Percentiles rank a stretch among this genome's conserved stretches.
Evolutionary conservation across 2,329 filamentous ascomycete genomes (phyloP).

Genomic region (Chaetomium globosum): DNA sequence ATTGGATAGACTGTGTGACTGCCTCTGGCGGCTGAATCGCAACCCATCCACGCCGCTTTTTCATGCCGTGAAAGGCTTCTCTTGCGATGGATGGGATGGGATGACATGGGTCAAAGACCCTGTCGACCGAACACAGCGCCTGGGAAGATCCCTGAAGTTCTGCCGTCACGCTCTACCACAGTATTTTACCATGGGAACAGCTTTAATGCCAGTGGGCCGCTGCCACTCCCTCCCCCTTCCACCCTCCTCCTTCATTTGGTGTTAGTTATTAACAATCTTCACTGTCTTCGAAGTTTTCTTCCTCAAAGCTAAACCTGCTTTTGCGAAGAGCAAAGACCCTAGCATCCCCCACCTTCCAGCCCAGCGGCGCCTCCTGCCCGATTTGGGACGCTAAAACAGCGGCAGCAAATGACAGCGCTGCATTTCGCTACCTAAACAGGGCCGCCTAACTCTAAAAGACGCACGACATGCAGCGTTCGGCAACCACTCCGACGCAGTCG

Average conservation of each 20-base stretch:
- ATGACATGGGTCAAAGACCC: slow-evolving; percentile 6
- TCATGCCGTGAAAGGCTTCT: neutral
- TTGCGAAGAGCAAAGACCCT: neutral
- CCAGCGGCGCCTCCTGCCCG: slow-evolving; percentile 28
- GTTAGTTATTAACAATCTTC: neutral
- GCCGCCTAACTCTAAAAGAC: slow-evolving; percentile 22
- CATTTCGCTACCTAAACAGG: slow-evolving; percentile 24
- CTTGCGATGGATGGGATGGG: neutral
- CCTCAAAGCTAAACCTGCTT: neutral
- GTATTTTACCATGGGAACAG: neutral
- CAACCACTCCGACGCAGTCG: slow-evolving; percentile 35
- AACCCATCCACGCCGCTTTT: slow-evolving; percentile 2
- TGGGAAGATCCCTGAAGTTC: slow-evolving; percentile 20
- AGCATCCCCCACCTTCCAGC: slow-evolving; percentile 5
- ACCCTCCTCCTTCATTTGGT: neutral
- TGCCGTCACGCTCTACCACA: neutral
- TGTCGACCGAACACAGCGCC: neutral
- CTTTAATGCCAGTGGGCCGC: neutral
- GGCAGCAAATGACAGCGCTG: slow-evolving; percentile 31
- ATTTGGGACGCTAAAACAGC: slow-evolving; percentile 31
- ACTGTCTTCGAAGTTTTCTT: neutral
- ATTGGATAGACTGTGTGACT: neutral
- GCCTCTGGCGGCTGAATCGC: slow-evolving; percentile 20
- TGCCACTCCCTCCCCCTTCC: neutral
- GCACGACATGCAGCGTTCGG: slow-evolving; percentile 37